These are phyloP conservation scores for Zarea fungicola DNA, from an alignment of 2,329 filamentous ascomycete genomes.

Conservation along the genomic window DNA sequence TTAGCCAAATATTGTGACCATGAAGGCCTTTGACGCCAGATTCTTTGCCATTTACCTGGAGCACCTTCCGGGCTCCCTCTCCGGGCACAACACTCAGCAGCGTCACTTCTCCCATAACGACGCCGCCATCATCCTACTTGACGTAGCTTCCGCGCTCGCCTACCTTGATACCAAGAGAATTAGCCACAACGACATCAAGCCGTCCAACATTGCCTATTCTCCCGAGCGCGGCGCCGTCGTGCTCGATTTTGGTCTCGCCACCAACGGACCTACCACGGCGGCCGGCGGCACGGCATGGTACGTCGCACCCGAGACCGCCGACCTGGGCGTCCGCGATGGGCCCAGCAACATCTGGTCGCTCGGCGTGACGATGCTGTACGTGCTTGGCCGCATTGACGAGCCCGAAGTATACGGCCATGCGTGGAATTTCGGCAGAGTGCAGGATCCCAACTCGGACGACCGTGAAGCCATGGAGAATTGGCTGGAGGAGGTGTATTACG, in stretches of 20 bases:
- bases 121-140: neutral
- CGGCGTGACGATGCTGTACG: conserved; percentile 15
- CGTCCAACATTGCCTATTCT: conserved; percentile 15
- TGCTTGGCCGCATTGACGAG: conserved; percentile 4
- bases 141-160: conserved; percentile 8
- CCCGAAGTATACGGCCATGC: neutral
- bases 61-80: conserved; percentile 1
- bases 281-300: conserved; percentile 11
- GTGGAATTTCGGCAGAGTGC: conserved; percentile 2
- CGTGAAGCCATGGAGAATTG: conserved; percentile 2
- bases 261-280: conserved; percentile 21
- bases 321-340: neutral
- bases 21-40: neutral
- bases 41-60: conserved; percentile 7
- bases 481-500: neutral
- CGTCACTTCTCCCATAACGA: neutral
- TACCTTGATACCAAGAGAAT: conserved; percentile 10
- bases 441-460: neutral
- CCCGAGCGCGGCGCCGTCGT: conserved; percentile 13
- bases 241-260: conserved; percentile 14
- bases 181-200: conserved; percentile 18
- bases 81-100: neutral
- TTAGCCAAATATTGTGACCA: conserved; percentile 2
- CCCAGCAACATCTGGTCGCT: conserved; percentile 14
- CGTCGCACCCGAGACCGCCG: conserved; percentile 1